Conservation (phyloP, 1,284 basidiomycete species). For the Malassezia psittaci region DNA sequence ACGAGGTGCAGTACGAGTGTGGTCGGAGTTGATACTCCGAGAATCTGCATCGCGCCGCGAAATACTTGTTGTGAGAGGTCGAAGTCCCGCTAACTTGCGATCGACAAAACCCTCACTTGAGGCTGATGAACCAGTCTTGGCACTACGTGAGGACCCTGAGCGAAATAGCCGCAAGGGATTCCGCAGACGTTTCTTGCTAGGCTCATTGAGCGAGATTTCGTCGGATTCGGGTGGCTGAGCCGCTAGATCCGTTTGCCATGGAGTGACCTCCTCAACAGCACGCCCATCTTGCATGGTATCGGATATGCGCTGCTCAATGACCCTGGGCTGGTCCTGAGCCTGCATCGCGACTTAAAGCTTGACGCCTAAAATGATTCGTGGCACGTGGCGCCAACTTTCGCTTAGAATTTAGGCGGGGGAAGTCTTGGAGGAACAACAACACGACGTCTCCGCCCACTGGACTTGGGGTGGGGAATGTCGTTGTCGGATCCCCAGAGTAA, state of each 20-base stretch:
- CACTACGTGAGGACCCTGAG: neutral
- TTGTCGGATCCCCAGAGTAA: conserved; percentile 13
- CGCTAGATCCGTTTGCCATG: neutral
- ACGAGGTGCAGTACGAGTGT: neutral
- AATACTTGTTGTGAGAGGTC: neutral
- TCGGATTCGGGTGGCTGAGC: neutral
- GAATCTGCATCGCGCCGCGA: neutral
- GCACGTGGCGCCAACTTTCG: no score
- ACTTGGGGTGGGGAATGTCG: neutral
- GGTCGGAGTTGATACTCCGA: neutral
- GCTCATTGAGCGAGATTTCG: neutral
- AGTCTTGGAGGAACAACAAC: neutral
- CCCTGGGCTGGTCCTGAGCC: neutral
- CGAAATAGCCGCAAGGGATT: conserved; percentile 10
- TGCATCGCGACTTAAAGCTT: no score
- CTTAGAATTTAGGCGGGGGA: no score
- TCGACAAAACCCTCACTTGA: neutral
- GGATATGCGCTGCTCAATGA: conserved; percentile 4
- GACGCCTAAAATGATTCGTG: no score
- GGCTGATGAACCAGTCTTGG: neutral
- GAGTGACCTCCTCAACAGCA: neutral
- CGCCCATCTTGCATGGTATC: neutral
- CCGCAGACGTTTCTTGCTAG: neutral
- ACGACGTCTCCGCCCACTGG: neutral
- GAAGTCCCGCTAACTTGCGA: neutral